Evolutionary conservation across 73 alveolate species (phyloP), one percentile per base, ranked within the genome.

Genomic region (Diophrys sp.): DNA sequence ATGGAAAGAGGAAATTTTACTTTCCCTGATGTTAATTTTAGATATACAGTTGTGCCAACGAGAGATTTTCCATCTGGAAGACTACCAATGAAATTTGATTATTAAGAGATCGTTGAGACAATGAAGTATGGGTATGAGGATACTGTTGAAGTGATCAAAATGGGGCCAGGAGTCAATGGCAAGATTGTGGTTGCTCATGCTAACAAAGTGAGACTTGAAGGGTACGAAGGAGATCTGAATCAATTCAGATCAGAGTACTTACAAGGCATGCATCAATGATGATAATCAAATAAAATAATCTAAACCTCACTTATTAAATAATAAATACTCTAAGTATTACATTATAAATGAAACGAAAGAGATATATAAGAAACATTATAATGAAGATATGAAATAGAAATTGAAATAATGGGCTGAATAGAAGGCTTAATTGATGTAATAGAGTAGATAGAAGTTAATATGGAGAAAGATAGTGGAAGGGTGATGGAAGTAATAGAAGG

Each of bases 21-120:
- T 0, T 77, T 44, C 73, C 90, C 90, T 1, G 54, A 75, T 31
- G 90, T 74, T 25, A 72, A 81, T 27, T 81, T 73, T 54, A 74
- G 90, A 75, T 81, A 81, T 57, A 33, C 44, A 0, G 2, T 81
- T 27, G 56, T 31, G 14, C 84, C 90, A 55, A 33, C 74, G 0
- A 73, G 56, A 56, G 55, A 31, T 44, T 30, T 81, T 23, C 26
- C 77, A 0, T 25, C 30, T 0, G 27, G 67, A 25, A 62, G 29
- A 62, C 72, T 62, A 11, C 72, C 72, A 62, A n/a, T 62, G 14
- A 25, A 62, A 23, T 62, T 62, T n/a, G 72, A 62, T 25, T 25
- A 14, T 23, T 14, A 62, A n/a, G 31, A 11, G 5, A n/a, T 29
- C n/a, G 5, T 2, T 2, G 5, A 23, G 2, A 62, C n/a, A 29